Percentiles rank a stretch among this genome's conserved stretches.
Evolutionary conservation across 768 basidiomycete species (phyloP).

Genomic region (Psilocybe cubensis): DNA sequence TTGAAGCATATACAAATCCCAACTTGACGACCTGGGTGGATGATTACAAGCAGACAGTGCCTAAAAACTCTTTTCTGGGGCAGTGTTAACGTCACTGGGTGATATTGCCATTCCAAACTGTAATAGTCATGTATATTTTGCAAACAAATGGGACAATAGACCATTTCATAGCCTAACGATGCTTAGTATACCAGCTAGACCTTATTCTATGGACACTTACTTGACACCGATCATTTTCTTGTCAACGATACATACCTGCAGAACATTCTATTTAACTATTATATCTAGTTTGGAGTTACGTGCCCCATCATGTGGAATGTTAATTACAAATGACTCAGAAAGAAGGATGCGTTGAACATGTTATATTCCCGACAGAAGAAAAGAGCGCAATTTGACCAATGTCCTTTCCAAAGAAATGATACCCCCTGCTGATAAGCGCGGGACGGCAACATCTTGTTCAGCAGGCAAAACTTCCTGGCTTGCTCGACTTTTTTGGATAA

Average conservation of each 20-base stretch:
- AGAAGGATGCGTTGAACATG: neutral
- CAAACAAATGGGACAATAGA: too few relatives aligned
- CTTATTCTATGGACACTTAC: too few relatives aligned
- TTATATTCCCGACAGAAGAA: conserved; percentile 25
- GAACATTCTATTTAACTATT: too few relatives aligned
- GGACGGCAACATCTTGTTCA: conserved; percentile 59
- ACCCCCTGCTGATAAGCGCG: conserved; percentile 78
- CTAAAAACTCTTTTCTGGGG: conserved; percentile 65
- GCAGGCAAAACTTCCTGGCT: conserved; percentile 29
- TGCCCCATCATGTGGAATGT: neutral
- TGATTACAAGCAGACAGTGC: conserved; percentile 67
- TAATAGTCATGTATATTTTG: too few relatives aligned
- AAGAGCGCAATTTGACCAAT: conserved; percentile 61
- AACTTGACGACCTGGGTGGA: conserved; percentile 78
- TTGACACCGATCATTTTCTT: too few relatives aligned
- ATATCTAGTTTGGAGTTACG: too few relatives aligned
- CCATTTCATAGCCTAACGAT: too few relatives aligned
- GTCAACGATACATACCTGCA: too few relatives aligned
- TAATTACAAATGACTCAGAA: neutral
- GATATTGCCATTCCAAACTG: neutral
- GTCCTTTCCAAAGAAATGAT: conserved; percentile 80
- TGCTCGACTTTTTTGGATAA: conserved; percentile 71
- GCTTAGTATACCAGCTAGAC: too few relatives aligned
- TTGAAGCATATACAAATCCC: conserved; percentile 81
- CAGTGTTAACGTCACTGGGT: conserved; percentile 47